Evolutionary conservation across 192 early-diverging fungal genomes (phyloP), one percentile per base, ranked within the genome.

Genomic region (Podila epicladia): DNA sequence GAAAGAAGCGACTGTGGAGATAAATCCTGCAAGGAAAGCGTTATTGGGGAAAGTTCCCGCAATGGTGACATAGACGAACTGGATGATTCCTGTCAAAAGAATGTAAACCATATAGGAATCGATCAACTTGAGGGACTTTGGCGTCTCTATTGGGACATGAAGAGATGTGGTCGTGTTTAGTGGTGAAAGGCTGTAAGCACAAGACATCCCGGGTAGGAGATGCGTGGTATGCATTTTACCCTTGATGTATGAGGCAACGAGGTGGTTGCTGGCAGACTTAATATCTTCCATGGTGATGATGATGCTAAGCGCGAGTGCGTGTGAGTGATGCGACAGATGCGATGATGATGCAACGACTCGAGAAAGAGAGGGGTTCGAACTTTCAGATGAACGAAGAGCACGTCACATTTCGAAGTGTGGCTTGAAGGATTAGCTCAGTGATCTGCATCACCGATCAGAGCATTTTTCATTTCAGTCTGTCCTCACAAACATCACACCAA

Each of bases 11-110:
- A 98, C 95, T 11, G 93, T 93, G 12, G 93, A 92, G 64, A 93
- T 94, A 85, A 99, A 99, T 32, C 96, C 96, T 13, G 97, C 92
- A 75, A 99, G 82, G 83, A 99, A 99, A 33, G 97, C 94, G 85
- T 98, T 99, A 88, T 97, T 99, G 24, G 98, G 98, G 82, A 91
- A 98, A n/a, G 92, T 95, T 58, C 97, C 97, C 17, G 88, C 96
- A 26, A 97, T 65, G 1, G 91, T 63, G 65, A 94, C 91, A 74
- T 99, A 98, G 17, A 92, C 74, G 72, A 99, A 97, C 85, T 98
- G 98, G 31, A 94, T 75, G 57, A 97, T 82, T 35, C 97, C 98
- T n/a, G 94, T 92, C n/a, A 90, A 65, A 70, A 98, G 90, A 71
- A 96, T 92, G 86, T 93, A 97, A 12, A 90, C 92, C 82, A 99